Conservation (phyloP, 345 rosid genomes). For the Rhizophora apiculata region DNA sequence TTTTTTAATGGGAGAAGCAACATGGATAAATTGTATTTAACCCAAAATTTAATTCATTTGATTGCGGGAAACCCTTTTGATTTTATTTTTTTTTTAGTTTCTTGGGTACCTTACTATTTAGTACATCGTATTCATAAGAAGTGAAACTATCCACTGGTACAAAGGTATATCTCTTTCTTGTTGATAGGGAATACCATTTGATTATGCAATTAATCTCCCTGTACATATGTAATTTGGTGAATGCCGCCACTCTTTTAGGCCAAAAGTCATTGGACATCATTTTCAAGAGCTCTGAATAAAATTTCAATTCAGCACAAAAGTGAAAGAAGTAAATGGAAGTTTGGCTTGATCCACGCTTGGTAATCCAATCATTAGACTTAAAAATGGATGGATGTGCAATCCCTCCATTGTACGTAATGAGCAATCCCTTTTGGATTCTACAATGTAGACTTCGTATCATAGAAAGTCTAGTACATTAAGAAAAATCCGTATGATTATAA, state of each 20-base stretch:
- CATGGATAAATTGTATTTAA: no score
- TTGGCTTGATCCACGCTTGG: neutral
- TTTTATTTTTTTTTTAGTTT: no score
- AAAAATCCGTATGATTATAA: no score
- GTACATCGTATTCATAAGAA: no score
- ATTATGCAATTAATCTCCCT: neutral
- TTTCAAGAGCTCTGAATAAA: neutral
- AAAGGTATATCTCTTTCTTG: constrained; percentile 1
- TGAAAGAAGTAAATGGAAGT: no score
- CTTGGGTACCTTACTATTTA: no score
- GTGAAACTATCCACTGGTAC: no score
- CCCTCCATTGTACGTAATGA: neutral
- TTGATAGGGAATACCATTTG: neutral
- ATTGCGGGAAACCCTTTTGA: no score
- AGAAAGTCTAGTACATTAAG: neutral
- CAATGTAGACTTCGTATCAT: neutral
- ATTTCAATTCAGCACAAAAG: no score
- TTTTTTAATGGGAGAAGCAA: no score
- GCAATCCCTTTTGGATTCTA: neutral
- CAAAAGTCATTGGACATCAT: neutral
- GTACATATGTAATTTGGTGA: neutral
- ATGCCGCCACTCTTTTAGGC: no score
- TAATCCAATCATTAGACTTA: neutral
- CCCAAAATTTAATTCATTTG: no score
- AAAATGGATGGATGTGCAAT: neutral